Percentiles rank a stretch among this genome's conserved stretches.
Conservation (phyloP, 225 moss, liverwort and hornwort species). For the Anthoceros angustus region DNA sequence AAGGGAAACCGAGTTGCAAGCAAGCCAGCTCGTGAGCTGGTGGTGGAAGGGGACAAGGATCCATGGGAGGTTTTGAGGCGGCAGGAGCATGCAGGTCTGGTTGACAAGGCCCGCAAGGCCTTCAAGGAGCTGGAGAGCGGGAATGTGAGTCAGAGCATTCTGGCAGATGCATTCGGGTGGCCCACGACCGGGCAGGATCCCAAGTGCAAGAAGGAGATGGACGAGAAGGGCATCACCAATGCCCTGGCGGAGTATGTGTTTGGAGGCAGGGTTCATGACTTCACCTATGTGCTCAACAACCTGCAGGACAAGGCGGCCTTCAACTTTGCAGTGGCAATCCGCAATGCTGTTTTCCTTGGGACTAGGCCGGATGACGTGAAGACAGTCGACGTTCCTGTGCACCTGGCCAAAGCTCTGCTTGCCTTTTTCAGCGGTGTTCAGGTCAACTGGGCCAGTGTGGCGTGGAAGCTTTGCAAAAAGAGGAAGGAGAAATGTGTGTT, state of each 20-base stretch:
- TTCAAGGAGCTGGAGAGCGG: background rate
- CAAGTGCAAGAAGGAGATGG: background rate
- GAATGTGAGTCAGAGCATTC: background rate
- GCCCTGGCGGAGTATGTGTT: background rate
- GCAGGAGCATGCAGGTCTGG: background rate
- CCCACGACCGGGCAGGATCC: background rate
- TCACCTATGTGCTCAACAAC: background rate
- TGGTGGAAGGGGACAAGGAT: no score
- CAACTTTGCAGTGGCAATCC: background rate
- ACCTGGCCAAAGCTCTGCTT: background rate
- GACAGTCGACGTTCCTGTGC: background rate
- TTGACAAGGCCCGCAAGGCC: background rate
- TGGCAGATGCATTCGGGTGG: background rate
- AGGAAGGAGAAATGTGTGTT: background rate
- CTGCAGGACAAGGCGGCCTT: background rate
- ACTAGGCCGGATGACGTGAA: background rate
- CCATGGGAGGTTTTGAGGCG: background rate
- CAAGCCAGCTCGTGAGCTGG: no score
- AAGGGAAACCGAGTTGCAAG: no score
- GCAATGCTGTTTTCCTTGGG: background rate
- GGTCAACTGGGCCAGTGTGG: background rate
- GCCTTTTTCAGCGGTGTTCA: background rate
- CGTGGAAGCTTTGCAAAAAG: background rate
- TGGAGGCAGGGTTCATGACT: background rate
- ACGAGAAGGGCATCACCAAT: background rate